phyloP scores from a whole-genome alignment of 208 protist species.

The Acanthamoeba culbertsoni region DNA sequence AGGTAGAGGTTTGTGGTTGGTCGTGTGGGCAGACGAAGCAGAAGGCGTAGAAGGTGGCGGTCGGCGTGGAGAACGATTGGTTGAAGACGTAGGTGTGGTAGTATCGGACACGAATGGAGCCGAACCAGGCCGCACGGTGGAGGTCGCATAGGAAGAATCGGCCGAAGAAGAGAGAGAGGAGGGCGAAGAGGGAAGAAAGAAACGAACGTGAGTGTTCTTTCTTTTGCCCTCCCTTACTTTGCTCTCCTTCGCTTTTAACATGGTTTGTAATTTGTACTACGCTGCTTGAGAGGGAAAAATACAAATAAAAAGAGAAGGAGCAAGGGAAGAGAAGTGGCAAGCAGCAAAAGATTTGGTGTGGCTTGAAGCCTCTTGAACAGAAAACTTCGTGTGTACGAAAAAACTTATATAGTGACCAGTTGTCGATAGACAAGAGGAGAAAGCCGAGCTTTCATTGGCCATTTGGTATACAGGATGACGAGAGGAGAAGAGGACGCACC shows the following conservation, averaged over 20 bases:
- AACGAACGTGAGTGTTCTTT: neutral
- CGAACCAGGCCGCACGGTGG: too few relatives aligned
- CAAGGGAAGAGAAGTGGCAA: neutral
- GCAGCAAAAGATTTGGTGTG: neutral
- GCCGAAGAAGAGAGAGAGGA: neutral
- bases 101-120: too few relatives aligned
- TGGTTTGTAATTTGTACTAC: too few relatives aligned
- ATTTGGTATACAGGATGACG: neutral
- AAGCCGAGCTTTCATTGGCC: neutral
- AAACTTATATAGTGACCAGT: neutral
- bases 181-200: neutral
- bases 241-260: neutral
- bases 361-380: neutral
- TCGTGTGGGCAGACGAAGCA: neutral
- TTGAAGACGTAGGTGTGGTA: neutral
- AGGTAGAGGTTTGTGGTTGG: neutral
- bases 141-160: neutral
- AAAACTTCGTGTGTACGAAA: neutral
- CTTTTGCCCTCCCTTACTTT: neutral
- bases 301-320: neutral
- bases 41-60: neutral
- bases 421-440: neutral
- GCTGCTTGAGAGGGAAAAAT: neutral
- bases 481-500: neutral
- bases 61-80: neutral